phyloP scores from a whole-genome alignment of 2,329 filamentous ascomycete species.

The Penicillium expansum region DNA sequence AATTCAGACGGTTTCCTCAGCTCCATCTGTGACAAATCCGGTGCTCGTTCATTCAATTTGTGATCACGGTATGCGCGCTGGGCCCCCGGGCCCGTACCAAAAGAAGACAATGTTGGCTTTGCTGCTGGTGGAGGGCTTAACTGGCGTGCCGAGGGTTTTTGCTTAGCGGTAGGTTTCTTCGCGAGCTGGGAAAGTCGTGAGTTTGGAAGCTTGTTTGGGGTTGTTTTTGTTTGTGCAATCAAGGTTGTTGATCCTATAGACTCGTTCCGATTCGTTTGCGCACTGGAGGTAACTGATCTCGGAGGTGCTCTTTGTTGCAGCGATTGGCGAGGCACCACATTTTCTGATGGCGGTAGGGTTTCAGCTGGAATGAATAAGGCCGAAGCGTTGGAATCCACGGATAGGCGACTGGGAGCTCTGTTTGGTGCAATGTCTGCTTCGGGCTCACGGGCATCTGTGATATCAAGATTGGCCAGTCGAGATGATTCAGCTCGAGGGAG shows the following conservation, averaged over 20 bases:
- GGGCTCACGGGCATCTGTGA: not conserved
- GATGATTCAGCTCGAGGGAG: not conserved
- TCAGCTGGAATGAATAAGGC: not conserved
- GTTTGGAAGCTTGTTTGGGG: not conserved
- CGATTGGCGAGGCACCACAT: not conserved
- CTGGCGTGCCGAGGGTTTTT: not conserved
- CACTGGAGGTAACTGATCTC: not conserved
- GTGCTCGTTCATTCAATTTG: conserved; percentile 32
- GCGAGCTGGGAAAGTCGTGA: not conserved
- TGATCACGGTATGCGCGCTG: not conserved
- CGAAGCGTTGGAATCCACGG: not conserved
- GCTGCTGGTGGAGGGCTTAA: not conserved
- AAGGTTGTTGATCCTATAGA: not conserved
- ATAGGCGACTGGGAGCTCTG: not conserved
- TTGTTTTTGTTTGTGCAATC: not conserved
- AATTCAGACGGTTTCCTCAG: conserved; percentile 38
- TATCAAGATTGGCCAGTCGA: not conserved
- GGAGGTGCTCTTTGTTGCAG: not conserved
- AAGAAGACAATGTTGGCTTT: not conserved
- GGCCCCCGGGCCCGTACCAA: not conserved
- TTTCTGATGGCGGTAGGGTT: not conserved
- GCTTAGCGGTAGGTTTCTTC: not conserved
- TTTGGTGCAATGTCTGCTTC: not conserved
- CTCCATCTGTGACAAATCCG: conserved; percentile 37
- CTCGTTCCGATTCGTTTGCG: not conserved